Base-by-base conservation (phyloP, 2,329 filamentous ascomycete species). In the Canariomyces notabilis region DNA sequence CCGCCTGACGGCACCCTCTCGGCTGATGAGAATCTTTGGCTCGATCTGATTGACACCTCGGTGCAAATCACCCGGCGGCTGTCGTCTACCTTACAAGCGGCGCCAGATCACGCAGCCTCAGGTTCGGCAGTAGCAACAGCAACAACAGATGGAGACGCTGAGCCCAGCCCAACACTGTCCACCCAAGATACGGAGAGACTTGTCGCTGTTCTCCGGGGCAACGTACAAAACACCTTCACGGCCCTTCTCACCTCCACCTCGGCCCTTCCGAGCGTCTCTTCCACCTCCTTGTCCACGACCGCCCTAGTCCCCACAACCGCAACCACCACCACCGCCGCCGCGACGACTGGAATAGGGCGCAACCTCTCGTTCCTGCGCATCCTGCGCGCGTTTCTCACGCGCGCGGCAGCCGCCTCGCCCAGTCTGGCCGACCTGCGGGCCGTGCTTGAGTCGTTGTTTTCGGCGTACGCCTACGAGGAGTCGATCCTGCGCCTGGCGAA, bases 401-500 rank as follows among this genome's bases (percentile, higher is more conserved):
- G 88, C 37, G 91, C 90, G 0, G 85, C 89, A 0, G 77, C 80
- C 19, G 82, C 84, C 15, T 94, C 89, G 0, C 90, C 93, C 0
- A 94, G 87, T 11, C 74, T 98, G 2, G 84, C 88, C 1, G 89
- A 97, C 61, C 76, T 98, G 3, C 85, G 93, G 36, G 79, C 80
- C 6, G 90, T 97, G 1, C 77, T 98, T 2, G 74, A 81, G 1
- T 93, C 90, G 11, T 91, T 98, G 45, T 97, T 98, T 67, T 83
- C 91, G 0, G 91, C 93, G 0, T 98, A 98, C 63, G 85, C 89
- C 0, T 96, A 97, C 62, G 93, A 98, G 65, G 87, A 91, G 63
- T 90, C 87, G 0, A 87, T 98, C 14, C 76, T 98, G 16, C 76
- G 79, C 2, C 78, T 98, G 3, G 89, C 93, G 1, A 95, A 91